A percentile compares a stretch with the other conserved stretches of the same genome.
phyloP scores from a whole-genome alignment of 129 eudicot species.

The Escallonia herrerae region DNA sequence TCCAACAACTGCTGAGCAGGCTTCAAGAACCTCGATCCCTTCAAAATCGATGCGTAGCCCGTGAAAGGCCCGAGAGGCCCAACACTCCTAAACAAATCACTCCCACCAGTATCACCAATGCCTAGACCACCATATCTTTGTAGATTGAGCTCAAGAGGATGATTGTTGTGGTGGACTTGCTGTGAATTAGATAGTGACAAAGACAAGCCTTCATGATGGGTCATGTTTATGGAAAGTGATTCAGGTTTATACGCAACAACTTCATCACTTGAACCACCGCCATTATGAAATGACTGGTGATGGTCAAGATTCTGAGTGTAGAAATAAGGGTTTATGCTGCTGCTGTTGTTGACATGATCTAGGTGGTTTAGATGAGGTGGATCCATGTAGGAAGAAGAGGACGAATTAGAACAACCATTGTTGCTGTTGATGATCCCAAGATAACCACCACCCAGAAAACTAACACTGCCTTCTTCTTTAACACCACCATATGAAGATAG shows the following conservation, averaged over 20 bases:
- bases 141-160: conserved; percentile 29
- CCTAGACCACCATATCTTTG: conserved; percentile 17
- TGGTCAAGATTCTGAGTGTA: conserved; percentile 17
- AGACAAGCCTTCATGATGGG: conserved; percentile 21
- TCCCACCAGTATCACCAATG: conserved; percentile 1
- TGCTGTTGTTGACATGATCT: conserved; percentile 5
- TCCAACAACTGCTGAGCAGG: conserved; percentile 63
- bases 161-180: conserved; percentile 20
- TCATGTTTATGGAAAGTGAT: not conserved
- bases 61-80: conserved; percentile 59
- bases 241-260: conserved; percentile 25
- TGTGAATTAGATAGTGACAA: conserved; percentile 38
- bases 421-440: not conserved
- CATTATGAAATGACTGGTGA: conserved; percentile 25
- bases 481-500: conserved; percentile 9
- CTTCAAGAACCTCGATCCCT: conserved; percentile 57
- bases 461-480: conserved; percentile 20
- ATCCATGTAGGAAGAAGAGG: conserved; percentile 19
- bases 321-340: conserved; percentile 4
- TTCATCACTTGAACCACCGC: not conserved
- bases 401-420: too few relatives aligned
- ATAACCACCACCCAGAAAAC: conserved; percentile 16
- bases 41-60: conserved; percentile 61
- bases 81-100: conserved; percentile 20
- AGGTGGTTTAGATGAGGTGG: conserved; percentile 20